Percentiles rank a stretch among this genome's conserved stretches.
Evolutionary conservation across 352 stramenopile species (phyloP).

Genomic region (Phytophthora chlamydospora): DNA sequence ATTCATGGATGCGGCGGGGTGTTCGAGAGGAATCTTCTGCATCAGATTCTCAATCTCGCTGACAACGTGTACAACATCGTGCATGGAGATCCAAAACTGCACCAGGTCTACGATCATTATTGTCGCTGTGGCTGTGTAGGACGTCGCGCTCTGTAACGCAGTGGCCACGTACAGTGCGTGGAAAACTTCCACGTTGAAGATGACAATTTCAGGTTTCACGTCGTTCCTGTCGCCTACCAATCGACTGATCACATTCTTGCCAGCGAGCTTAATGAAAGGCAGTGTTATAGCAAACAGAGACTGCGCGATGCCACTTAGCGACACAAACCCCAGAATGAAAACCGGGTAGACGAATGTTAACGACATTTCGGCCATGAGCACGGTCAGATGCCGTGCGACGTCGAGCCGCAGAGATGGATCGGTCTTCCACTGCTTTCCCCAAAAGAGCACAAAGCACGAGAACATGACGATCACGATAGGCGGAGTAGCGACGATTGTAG

Average conservation of each 20-base stretch:
- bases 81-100: constrained; percentile 5
- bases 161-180: constrained; percentile 29
- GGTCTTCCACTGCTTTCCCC: constrained; percentile 19
- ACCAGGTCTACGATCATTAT: constrained; percentile 1
- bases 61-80: neutral
- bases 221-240: constrained; percentile 14
- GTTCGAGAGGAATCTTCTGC: constrained; percentile 2
- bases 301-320: constrained; percentile 1
- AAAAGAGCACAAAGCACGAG: constrained; percentile 24
- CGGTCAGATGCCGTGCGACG: no score
- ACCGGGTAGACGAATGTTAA: constrained; percentile 26
- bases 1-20: neutral
- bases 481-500: constrained; percentile 18
- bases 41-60: constrained; percentile 3
- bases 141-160: neutral
- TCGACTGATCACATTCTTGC: constrained; percentile 27
- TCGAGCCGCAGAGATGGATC: neutral
- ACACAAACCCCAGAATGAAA: constrained; percentile 15
- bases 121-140: neutral
- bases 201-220: constrained; percentile 26
- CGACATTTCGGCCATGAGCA: neutral
- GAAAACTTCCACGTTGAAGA: constrained; percentile 46
- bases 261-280: constrained; percentile 13
- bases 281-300: neutral
- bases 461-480: constrained; percentile 16